Conservation (phyloP, 441 rosid genomes). For the Cnidoscolus chayamansa region DNA sequence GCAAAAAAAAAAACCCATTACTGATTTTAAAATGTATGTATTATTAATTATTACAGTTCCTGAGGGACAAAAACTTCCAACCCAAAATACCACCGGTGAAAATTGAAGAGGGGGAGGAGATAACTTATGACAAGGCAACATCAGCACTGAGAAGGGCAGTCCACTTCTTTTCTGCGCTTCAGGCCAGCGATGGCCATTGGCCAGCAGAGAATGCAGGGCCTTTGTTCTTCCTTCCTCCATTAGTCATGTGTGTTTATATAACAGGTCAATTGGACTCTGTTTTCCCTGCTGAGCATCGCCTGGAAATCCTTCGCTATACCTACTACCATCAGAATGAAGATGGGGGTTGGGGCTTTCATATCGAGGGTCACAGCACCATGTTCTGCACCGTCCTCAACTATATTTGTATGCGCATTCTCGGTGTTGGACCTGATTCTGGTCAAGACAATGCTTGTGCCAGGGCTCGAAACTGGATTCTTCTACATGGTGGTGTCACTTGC, state of each 20-base stretch:
- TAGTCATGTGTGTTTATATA: slow-evolving; percentile 60
- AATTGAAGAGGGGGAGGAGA: slow-evolving; percentile 45
- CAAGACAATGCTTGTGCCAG: slow-evolving; percentile 26
- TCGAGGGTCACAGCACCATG: slow-evolving; percentile 63
- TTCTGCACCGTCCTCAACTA: slow-evolving; percentile 54
- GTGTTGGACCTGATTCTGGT: slow-evolving; percentile 21
- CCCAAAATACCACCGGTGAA: slow-evolving; percentile 40
- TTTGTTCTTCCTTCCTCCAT: slow-evolving; percentile 47
- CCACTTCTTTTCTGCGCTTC: slow-evolving; percentile 49
- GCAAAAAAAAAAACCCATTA: too few species aligned
- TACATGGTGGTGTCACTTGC: slow-evolving; percentile 36
- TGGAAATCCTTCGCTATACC: slow-evolving; percentile 72
- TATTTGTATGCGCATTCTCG: slow-evolving; percentile 41
- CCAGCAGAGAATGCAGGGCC: slow-evolving; percentile 70
- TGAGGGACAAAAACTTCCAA: slow-evolving; percentile 48
- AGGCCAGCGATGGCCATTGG: slow-evolving; percentile 69
- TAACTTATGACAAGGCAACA: slow-evolving; percentile 41
- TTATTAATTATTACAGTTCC: slow-evolving; percentile 24
- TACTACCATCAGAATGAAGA: slow-evolving; percentile 58
- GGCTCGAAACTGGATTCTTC: slow-evolving; percentile 34
- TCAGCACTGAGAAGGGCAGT: slow-evolving; percentile 41
- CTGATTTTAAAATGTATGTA: too few species aligned
- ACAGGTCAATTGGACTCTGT: slow-evolving; percentile 64
- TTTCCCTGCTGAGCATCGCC: slow-evolving; percentile 51
- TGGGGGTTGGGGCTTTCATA: slow-evolving; percentile 74